Percentiles rank a stretch among this genome's conserved stretches.
Evolutionary conservation across 208 protist genomes (phyloP).

Genomic region (Acanthamoeba sp.): DNA sequence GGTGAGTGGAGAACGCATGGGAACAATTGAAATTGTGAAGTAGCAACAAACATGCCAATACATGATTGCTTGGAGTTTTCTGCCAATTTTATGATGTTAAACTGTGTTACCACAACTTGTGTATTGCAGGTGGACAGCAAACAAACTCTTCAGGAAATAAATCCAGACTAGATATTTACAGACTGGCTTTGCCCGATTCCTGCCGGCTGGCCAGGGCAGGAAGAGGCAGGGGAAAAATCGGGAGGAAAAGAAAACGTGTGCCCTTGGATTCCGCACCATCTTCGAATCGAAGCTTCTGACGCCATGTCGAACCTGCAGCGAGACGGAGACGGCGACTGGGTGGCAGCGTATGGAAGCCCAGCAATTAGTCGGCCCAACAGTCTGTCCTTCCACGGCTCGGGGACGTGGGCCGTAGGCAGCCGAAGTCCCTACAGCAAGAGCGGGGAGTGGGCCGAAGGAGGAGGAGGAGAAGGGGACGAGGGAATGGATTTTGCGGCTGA

Average conservation of each 20-base stretch:
- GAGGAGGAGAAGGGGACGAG: background rate
- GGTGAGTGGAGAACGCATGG: no score
- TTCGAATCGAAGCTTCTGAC: background rate
- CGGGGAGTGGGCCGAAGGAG: background rate
- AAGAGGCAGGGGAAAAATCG: background rate
- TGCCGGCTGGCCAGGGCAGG: no score
- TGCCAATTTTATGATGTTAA: no score
- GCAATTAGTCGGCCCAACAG: conserved; percentile 52
- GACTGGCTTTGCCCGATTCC: no score
- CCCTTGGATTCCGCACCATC: background rate
- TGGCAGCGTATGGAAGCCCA: conserved; percentile 67
- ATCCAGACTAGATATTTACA: no score
- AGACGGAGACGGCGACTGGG: conserved; percentile 46
- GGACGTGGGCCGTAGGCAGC: background rate
- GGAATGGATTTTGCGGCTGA: background rate
- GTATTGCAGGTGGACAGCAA: no score
- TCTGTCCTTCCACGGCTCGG: conserved; percentile 29
- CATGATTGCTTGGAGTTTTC: no score
- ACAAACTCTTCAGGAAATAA: no score
- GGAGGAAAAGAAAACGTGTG: background rate
- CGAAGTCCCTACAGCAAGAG: background rate
- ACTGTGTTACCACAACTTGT: no score
- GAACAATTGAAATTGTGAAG: no score
- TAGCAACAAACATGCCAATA: no score
- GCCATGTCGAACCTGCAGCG: background rate